phyloP scores from a whole-genome alignment of 1,284 basidiomycete genomes.

The Pseudozyma tsukubaensis region DNA sequence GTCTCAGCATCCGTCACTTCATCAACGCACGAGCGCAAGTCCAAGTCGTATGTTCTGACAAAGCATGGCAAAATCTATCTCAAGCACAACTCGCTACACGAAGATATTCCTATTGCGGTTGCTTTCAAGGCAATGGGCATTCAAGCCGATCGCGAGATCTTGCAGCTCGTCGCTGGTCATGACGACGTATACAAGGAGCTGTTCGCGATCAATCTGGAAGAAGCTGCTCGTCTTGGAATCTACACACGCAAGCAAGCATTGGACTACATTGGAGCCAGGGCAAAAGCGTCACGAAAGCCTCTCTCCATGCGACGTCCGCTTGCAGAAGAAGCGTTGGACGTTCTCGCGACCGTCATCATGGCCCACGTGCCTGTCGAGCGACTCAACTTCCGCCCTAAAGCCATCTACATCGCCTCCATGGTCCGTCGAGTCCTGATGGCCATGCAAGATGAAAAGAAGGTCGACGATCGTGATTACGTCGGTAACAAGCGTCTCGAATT shows the following conservation, averaged over 20 bases:
- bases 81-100: constrained; percentile 93
- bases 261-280: constrained; percentile 91
- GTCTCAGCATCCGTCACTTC: constrained; percentile 94
- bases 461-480: constrained; percentile 98
- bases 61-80: constrained; percentile 94
- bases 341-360: constrained; percentile 94
- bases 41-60: constrained; percentile 97
- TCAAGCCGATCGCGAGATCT: constrained; percentile 97
- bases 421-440: constrained; percentile 94
- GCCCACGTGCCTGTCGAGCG: constrained; percentile 94
- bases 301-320: constrained; percentile 79
- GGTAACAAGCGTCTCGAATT: constrained; percentile 98
- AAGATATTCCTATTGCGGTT: constrained; percentile 95
- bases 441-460: constrained; percentile 95
- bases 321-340: constrained; percentile 94
- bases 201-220: constrained; percentile 93
- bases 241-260: constrained; percentile 94
- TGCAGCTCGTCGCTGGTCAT: constrained; percentile 91
- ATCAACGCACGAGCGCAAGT: constrained; percentile 97
- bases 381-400: constrained; percentile 92
- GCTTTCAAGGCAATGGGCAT: constrained; percentile 90
- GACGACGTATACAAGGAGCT: constrained; percentile 88
- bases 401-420: constrained; percentile 98
- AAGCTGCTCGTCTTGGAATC: constrained; percentile 77
- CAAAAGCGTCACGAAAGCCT: constrained; percentile 85